Base-by-base conservation (phyloP, 768 basidiomycete genomes). In the Tubosaeta brunneosetosa region DNA sequence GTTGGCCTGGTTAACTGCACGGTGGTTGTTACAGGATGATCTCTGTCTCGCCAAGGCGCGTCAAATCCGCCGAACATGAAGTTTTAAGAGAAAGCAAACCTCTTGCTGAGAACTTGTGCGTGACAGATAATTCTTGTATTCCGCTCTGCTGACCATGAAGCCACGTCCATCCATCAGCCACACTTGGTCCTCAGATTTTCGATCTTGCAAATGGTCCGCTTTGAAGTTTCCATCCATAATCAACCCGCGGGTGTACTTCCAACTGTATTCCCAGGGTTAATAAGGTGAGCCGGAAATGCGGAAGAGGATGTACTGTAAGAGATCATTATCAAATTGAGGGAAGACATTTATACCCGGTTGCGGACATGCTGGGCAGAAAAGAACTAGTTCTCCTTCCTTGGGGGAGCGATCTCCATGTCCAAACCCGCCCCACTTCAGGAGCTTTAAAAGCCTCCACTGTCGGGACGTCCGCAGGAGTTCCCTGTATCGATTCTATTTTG, bases 311-410 rank as follows among this genome's bases (percentile, higher is more conserved):
- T 22, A 22, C 22, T 22, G 22, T 22, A 3, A 22, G 22, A 22
- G 22, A 22, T 22, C 22, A 3, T 3, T 3, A 3, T 22, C 22
- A 22, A 22, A 22, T 22, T 3, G 3, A 22, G 22, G 22, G 3
- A 22, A 22, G 1, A 22, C 22, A 12, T 69, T 69, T 6, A 66
- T 50, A 0, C 59, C 62, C 0, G 61, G 63, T 14, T 67, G 66
- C 3, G 63, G 67, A 47, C 68, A 71, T 6, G 62, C 54, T 0
- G 63, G 57, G 16, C 69, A 67, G 11, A 64, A 59, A 0, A 66
- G 26, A 0, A 6, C 49, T 6, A 55, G 25, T 1, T 55, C 33
- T 0, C 44, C 40, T 2, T 19, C 4, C 2, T 43, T 17, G 0
- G n/a, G 29, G 4, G 4, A 1, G 12, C 4, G 8, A n/a, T 12